These are phyloP conservation scores for Hysterangium stoloniferum DNA, from an alignment of 768 basidiomycete species.

Conservation along the genomic window DNA sequence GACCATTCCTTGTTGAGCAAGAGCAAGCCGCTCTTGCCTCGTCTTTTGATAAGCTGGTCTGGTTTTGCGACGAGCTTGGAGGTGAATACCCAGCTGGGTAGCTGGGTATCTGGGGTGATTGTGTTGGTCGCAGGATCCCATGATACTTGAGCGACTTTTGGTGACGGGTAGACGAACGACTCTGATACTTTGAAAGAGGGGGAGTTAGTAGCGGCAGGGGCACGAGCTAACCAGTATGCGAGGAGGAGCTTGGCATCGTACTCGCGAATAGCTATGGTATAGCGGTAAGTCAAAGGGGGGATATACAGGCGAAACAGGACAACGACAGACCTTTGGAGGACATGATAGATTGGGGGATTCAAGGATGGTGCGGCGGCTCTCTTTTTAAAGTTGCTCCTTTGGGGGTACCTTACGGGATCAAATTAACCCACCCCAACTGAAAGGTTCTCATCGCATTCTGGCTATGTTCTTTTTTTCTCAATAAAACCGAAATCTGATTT, in stretches of 20 bases:
- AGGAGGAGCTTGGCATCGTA: slow-evolving; percentile 98
- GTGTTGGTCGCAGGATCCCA: slow-evolving; percentile 69
- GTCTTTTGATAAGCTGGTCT: slow-evolving; percentile 98
- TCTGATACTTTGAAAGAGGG: slow-evolving; percentile 17
- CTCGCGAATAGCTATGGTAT: slow-evolving; percentile 71
- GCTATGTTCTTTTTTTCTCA: too few species aligned
- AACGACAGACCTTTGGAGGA: slow-evolving; percentile 21
- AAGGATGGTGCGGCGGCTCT: too few species aligned
- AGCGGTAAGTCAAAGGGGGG: neutral
- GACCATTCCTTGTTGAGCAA: slow-evolving; percentile 91
- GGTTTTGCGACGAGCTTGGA: slow-evolving; percentile 93
- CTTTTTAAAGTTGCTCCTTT: too few species aligned
- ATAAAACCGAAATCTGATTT: too few species aligned
- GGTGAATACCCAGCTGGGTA: slow-evolving; percentile 78
- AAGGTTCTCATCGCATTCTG: too few species aligned
- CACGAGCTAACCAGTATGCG: slow-evolving; percentile 94
- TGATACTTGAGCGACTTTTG: slow-evolving; percentile 76
- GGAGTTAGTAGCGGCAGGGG: slow-evolving; percentile 68
- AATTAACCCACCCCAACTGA: too few species aligned
- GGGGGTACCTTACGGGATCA: too few species aligned
- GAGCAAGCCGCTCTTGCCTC: slow-evolving; percentile 95
- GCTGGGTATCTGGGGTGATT: slow-evolving; percentile 48
- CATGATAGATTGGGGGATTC: slow-evolving; percentile 15
- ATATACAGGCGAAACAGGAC: neutral
- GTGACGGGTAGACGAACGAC: slow-evolving; percentile 54